These are phyloP conservation scores for Hypericum androsaemum DNA, from an alignment of 345 rosid species.

Conservation along the genomic window DNA sequence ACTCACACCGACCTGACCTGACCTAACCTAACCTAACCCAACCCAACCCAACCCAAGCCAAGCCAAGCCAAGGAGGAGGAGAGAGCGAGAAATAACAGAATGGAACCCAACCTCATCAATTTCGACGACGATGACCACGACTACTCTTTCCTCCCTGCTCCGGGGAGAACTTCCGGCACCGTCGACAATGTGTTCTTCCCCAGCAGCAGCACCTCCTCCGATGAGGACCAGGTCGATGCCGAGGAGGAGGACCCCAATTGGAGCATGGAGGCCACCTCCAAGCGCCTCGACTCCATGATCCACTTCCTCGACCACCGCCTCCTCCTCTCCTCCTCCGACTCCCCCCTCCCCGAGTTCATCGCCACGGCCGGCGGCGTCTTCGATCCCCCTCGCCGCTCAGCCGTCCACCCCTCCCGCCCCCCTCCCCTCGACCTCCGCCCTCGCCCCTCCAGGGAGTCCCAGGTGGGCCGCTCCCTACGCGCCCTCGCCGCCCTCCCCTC, in stretches of 20 bases:
- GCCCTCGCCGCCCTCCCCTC: too few species aligned
- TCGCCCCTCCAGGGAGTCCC: neutral
- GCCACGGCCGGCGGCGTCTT: neutral
- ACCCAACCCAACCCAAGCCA: too few species aligned
- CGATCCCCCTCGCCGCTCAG: neutral
- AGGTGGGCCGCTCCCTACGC: neutral
- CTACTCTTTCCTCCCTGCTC: too few species aligned
- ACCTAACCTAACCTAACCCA: too few species aligned
- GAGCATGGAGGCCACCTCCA: constrained; percentile 48
- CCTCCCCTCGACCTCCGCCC: neutral
- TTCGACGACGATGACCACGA: too few species aligned
- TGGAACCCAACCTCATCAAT: too few species aligned
- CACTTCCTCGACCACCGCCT: constrained; percentile 81
- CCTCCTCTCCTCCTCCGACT: constrained; percentile 5
- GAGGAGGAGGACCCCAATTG: constrained; percentile 25
- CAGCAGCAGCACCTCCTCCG: constrained; percentile 44
- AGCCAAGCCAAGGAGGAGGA: too few species aligned
- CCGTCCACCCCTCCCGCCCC: neutral
- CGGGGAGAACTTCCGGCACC: too few species aligned
- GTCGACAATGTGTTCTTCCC: constrained; percentile 27
- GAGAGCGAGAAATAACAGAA: too few species aligned
- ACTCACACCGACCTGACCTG: too few species aligned
- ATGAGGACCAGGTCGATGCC: constrained; percentile 26
- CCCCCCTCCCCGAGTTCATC: neutral
- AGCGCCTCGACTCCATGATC: constrained; percentile 85